Base-by-base conservation (phyloP, 192 early-diverging fungal species). In the Entomortierella beljakovae region DNA sequence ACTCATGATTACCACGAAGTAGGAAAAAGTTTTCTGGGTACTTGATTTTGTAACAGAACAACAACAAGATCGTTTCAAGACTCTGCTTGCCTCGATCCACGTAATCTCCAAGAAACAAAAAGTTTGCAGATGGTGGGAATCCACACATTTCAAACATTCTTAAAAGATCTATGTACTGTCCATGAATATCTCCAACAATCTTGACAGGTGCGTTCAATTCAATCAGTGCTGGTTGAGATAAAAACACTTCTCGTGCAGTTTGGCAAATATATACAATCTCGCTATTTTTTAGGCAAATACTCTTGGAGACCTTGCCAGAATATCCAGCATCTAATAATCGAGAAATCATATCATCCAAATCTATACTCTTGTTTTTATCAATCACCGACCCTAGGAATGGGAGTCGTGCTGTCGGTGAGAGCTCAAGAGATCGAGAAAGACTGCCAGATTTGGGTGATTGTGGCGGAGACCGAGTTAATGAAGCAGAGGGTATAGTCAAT, bases 41-140 rank as follows among this genome's bases (percentile, higher is more conserved):
- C 80, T 98, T 97, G 81, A 98, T 92, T 83, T 99, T 99, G 87
- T 95, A 99, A 80, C 93, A 94, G 59, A 99, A 89, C 61, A 99
- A 83, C 64, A 99, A 80, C 28, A 96, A 83, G 64, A 99, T 97
- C 20, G 95, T 99, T 82, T 99, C 97, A 46, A 99, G 86, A 64
- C 90, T 92, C 84, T 95, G 92, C 81, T 97, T 97, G 64, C 97
- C 97, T 33, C 97, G 91, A 85, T 99, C 97, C 8, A 99, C 97
- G 85, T 99, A 99, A 82, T 99, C 97, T 26, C 96, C 94, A 23
- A 98, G 57, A 69, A 97, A 98, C 63, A 97, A 82, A 82, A 96
- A 99, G 85, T 98, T 98, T 69, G 94, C 87, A 28, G 85, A 73
- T 0, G 95, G 95, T 32, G 97, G 97, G 75, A 94, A 97, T 23